Evolutionary conservation across 2,329 filamentous ascomycete species (phyloP), one percentile per base, ranked within the genome.

Genomic region (Colletotrichum lindemuthianum): DNA sequence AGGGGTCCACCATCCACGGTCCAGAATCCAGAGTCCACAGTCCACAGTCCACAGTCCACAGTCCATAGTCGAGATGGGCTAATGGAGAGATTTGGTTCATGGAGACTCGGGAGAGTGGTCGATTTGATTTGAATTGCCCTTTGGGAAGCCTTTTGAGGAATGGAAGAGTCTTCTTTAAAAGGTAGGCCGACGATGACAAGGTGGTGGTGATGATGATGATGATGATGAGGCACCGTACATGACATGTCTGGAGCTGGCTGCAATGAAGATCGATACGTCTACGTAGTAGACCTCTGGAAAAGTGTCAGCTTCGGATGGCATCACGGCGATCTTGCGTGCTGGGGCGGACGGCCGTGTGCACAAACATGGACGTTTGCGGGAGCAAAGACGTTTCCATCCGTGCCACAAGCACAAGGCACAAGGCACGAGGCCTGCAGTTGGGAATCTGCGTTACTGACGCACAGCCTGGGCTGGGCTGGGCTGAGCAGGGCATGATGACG

Each of bases 371-470:
- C 63, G 63, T 13, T 43, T 47, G 52, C 45, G 51, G 36, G 64
- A 58, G 60, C 60, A 59, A 52, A 54, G 64, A 65, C 60, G 33
- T 43, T 60, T 60, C 50, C 50, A 65, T 65, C 60, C 49, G 60
- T 67, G 55, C 55, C 60, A 44, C 24, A 24, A 24, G 24, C 24
- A 24, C 24, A 24, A 24, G 24, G 3, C 24, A 24, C 24, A 24
- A 24, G 24, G 24, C 24, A 24, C 37, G 39, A 43, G 37, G 36
- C 47, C 40, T 59, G 58, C 48, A 57, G 45, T 16, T 34, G 32
- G 36, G 44, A 48, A 39, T 50, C 16, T 52, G 37, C 32, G 36
- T 9, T n/a, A 40, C 24, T 24, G 24, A 24, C 24, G 24, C 24
- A 24, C 24, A 24, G 24, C 24, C 24, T 44, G 41, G 41, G 41